Evolutionary conservation across 495 filamentous ascomycete genomes (phyloP).

Genomic region (Xylaria venustula): DNA sequence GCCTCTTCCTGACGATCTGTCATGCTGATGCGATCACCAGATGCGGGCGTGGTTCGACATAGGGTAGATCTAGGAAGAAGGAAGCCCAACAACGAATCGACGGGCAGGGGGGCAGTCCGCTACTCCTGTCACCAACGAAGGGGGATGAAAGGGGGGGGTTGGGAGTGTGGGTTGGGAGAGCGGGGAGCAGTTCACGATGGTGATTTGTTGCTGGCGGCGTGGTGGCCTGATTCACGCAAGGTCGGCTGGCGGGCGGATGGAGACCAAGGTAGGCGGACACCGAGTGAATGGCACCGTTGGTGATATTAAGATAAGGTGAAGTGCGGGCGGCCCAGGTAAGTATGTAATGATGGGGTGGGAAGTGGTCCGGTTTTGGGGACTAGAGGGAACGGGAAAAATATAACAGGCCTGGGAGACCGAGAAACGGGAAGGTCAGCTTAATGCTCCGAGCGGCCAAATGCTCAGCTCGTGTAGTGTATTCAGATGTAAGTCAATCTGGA

Average conservation of each 20-base stretch:
- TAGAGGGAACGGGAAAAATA: not conserved
- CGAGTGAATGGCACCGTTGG: not conserved
- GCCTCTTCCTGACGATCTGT: conserved; percentile 29
- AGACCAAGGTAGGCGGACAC: conserved; percentile 2
- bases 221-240: conserved; percentile 8
- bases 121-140: conserved; percentile 3
- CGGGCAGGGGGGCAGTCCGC: not conserved
- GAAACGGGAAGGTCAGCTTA: not conserved
- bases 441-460: not conserved
- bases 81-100: not conserved
- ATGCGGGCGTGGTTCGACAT: conserved; percentile 37
- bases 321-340: not conserved
- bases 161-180: not conserved
- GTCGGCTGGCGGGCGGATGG: not conserved
- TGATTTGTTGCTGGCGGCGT: not conserved
- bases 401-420: not conserved
- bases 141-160: not conserved
- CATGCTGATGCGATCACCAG: conserved; percentile 37
- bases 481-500: too few relatives aligned
- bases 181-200: conserved; percentile 1
- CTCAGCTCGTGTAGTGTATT: too few relatives aligned
- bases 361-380: not conserved
- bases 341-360: not conserved
- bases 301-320: not conserved
- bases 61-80: conserved; percentile 17